Base-by-base conservation (phyloP, 2,329 filamentous ascomycete genomes). In the Setomelanomma holmii region DNA sequence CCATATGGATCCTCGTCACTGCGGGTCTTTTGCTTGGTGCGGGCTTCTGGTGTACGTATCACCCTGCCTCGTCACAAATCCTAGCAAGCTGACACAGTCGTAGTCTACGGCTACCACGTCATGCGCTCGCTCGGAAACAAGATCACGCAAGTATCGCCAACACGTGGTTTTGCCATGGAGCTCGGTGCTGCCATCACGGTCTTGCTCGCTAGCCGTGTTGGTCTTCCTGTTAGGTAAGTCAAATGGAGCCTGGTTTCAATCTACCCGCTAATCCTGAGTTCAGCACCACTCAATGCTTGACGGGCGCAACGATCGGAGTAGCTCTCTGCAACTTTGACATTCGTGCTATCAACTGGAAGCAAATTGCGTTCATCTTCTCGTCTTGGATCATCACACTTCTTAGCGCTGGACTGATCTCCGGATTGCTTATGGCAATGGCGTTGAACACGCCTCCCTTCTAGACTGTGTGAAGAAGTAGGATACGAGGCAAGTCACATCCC, bases 181-280 rank as follows among this genome's bases (percentile, higher is more conserved):
- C 83, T 91, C 81, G 89, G 88, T 27, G 88, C 89, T 38, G 87
- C 89, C 61, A 85, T 91, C 63, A 91, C 89, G 8, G 84, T 91
- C 49, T 83, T 91, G 14, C 73, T 91, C 67, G 89, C 89, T 79
- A 89, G 86, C 0, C 88, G 89, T 67, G 89, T 82, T 79, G 83
- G 82, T 2, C 84, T 91, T 0, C 89, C 89, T 24, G 88, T 91
- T 16, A 35, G 33, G 24, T 27, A 6, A 27, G 24, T 27, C 6
- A 27, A 6, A n/a, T 6, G 6, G 12, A 27, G 6, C 12, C 24
- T 12, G 12, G 6, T 12, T 27, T 6, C 24, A 6, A 27, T 27
- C 24, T 6, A 27, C 12, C 6, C 12, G 6, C 24, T 27, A 27
- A 27, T 12, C 6, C 24, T 27, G 6, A 6, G 6, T 6, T 6